Evolutionary conservation across 1,284 basidiomycete genomes (phyloP).

Genomic region (Trametes sp.): DNA sequence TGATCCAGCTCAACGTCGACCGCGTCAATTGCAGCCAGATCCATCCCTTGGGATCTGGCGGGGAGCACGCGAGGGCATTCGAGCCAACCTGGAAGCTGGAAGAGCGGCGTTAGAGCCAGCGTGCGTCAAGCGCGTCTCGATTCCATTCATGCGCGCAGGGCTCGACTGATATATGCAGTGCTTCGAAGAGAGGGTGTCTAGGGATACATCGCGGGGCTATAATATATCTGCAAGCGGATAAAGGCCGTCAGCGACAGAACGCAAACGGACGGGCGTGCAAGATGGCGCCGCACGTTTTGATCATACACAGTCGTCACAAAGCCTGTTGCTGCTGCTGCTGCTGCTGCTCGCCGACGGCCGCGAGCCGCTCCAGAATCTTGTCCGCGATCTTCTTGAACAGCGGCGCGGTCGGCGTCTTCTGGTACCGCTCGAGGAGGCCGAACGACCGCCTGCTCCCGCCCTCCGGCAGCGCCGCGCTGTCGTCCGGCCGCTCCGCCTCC

Average conservation of each 20-base stretch:
- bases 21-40: not conserved
- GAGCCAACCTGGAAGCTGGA: slow-evolving; percentile 16
- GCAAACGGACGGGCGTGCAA: not conserved
- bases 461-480: slow-evolving; percentile 33
- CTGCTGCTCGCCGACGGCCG: not conserved
- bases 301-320: slow-evolving; percentile 1
- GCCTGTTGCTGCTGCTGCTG: too few relatives aligned
- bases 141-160: slow-evolving; percentile 10
- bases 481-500: slow-evolving; percentile 39
- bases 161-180: slow-evolving; percentile 10
- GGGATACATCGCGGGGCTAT: slow-evolving; percentile 11
- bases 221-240: slow-evolving; percentile 15
- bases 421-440: slow-evolving; percentile 61
- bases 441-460: slow-evolving; percentile 45
- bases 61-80: slow-evolving; percentile 1
- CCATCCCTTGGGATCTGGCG: not conserved
- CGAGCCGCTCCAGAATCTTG: slow-evolving; percentile 44
- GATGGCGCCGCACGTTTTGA: slow-evolving; percentile 4
- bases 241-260: slow-evolving; percentile 1
- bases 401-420: slow-evolving; percentile 65
- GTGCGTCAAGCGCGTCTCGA: not conserved
- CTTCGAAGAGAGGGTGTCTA: slow-evolving; percentile 10
- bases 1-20: not conserved
- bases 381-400: slow-evolving; percentile 64
- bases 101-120: slow-evolving; percentile 7